Conservation (phyloP, 2,329 filamentous ascomycete species). For the Xylaria sp. region DNA sequence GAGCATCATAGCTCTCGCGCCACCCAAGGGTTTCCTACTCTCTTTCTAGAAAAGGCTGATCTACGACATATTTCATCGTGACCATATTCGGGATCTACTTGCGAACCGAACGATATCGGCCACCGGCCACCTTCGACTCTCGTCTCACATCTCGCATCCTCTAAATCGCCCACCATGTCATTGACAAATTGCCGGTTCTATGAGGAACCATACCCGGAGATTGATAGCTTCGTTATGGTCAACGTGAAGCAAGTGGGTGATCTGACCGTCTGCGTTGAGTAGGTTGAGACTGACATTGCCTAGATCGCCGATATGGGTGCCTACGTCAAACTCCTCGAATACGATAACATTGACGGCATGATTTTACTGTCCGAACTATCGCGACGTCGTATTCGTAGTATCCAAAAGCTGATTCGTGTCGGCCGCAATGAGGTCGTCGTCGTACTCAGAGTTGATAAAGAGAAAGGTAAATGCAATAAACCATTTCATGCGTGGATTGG, state of each 20-base stretch:
- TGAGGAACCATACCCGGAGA: slow-evolving; percentile 97
- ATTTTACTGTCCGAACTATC: slow-evolving; percentile 98
- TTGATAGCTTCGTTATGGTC: slow-evolving; percentile 99
- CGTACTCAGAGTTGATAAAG: slow-evolving; percentile 97
- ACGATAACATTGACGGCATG: slow-evolving; percentile 99
- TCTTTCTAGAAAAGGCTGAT: slow-evolving; percentile 1
- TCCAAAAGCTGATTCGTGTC: slow-evolving; percentile 98
- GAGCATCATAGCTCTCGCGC: slow-evolving; percentile 21
- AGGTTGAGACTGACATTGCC: slow-evolving; percentile 28
- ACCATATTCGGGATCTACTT: slow-evolving; percentile 1
- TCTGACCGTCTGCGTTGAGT: too few species aligned
- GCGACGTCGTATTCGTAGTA: slow-evolving; percentile 96
- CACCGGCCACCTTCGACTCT: slow-evolving; percentile 37
- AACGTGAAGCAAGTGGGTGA: slow-evolving; percentile 90
- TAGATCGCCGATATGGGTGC: slow-evolving; percentile 99
- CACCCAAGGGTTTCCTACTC: slow-evolving; percentile 5
- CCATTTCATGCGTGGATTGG: slow-evolving; percentile 25
- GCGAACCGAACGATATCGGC: slow-evolving; percentile 37
- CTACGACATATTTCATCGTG: slow-evolving; percentile 3
- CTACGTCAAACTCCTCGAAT: slow-evolving; percentile 99
- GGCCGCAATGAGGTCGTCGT: slow-evolving; percentile 99
- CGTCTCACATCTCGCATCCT: slow-evolving; percentile 38
- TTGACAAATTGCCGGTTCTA: slow-evolving; percentile 97
- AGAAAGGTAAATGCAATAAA: slow-evolving; percentile 75
- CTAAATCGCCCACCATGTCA: slow-evolving; percentile 76